Percentiles rank a stretch among this genome's conserved stretches.
Evolutionary conservation across 495 filamentous ascomycete genomes (phyloP).

Genomic region (Talaromyces borbonicus): DNA sequence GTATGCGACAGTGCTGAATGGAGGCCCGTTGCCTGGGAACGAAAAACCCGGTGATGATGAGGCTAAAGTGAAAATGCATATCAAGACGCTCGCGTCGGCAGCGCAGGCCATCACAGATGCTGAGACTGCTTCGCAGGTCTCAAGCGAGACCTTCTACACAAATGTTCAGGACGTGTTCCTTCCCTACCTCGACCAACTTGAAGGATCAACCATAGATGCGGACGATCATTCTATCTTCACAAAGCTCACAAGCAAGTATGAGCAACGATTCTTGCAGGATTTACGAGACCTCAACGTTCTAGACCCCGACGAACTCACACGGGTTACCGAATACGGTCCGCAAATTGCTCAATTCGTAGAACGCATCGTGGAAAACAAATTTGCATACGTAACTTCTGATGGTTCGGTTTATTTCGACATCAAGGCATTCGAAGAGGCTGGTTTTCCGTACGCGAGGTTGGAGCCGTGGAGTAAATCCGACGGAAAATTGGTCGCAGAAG

Average conservation of each 20-base stretch:
- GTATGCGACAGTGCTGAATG: slow-evolving; percentile 50
- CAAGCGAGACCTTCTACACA: slow-evolving; percentile 46
- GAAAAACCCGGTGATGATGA: slow-evolving; percentile 63
- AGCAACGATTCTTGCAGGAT: slow-evolving; percentile 73
- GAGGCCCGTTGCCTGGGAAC: slow-evolving; percentile 46
- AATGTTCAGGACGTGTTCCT: slow-evolving; percentile 59
- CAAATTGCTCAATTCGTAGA: slow-evolving; percentile 75
- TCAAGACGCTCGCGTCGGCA: slow-evolving; percentile 62
- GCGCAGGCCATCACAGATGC: slow-evolving; percentile 42
- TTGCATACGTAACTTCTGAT: slow-evolving; percentile 69
- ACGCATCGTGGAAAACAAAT: slow-evolving; percentile 71
- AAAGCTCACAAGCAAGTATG: slow-evolving; percentile 70
- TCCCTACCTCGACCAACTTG: slow-evolving; percentile 72
- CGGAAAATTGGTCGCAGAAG: slow-evolving; percentile 73
- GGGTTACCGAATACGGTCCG: slow-evolving; percentile 81
- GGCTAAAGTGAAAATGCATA: slow-evolving; percentile 87
- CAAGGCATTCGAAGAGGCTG: slow-evolving; percentile 68
- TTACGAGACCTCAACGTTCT: slow-evolving; percentile 81
- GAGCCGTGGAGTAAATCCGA: slow-evolving; percentile 83
- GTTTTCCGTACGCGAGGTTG: slow-evolving; percentile 75
- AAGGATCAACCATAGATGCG: slow-evolving; percentile 64
- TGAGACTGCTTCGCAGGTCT: slow-evolving; percentile 20
- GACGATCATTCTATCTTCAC: slow-evolving; percentile 71
- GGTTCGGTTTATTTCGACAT: slow-evolving; percentile 96
- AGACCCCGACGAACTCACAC: slow-evolving; percentile 67